Conservation (phyloP, 2,329 filamentous ascomycete species). For the Aspergillus quadricinctus region DNA sequence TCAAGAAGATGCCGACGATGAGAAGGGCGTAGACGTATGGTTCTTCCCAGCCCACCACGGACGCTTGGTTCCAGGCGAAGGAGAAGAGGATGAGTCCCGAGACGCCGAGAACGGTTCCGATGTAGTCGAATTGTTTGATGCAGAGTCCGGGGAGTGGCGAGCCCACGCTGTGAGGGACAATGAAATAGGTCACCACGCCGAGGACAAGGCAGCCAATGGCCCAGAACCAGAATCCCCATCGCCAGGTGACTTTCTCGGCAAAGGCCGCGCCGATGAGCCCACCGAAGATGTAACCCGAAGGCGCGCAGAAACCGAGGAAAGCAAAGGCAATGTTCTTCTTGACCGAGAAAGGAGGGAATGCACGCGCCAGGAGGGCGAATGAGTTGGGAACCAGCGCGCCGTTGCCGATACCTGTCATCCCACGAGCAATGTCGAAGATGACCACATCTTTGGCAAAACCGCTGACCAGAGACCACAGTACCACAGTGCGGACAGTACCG, state of each 20-base stretch:
- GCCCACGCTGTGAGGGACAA: slow-evolving; percentile 31
- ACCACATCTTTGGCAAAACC: slow-evolving; percentile 37
- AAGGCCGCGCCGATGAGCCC: slow-evolving; percentile 38
- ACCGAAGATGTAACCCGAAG: slow-evolving; percentile 38
- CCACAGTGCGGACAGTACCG: slow-evolving; percentile 20
- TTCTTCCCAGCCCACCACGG: slow-evolving; percentile 42
- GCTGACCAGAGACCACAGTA: slow-evolving; percentile 44
- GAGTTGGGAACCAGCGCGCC: slow-evolving; percentile 44
- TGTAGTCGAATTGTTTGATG: slow-evolving; percentile 34
- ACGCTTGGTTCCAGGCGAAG: slow-evolving; percentile 52
- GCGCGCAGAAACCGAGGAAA: slow-evolving; percentile 44
- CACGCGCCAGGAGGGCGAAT: slow-evolving; percentile 41
- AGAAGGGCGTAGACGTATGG: slow-evolving; percentile 43
- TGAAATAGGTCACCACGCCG: slow-evolving; percentile 30
- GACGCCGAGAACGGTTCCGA: slow-evolving; percentile 46
- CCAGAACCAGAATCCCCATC: slow-evolving; percentile 48
- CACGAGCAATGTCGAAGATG: slow-evolving; percentile 24
- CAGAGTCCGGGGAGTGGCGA: slow-evolving; percentile 14
- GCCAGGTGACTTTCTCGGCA: slow-evolving; percentile 45
- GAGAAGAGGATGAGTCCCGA: slow-evolving; percentile 42
- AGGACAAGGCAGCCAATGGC: slow-evolving; percentile 38
- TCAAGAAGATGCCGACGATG: slow-evolving; percentile 42
- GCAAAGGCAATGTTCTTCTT: slow-evolving; percentile 45
- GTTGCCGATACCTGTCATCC: slow-evolving; percentile 42
- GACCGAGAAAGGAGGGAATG: slow-evolving; percentile 35